These are phyloP conservation scores for Dothideomycetes sp. DNA, from an alignment of 2,329 filamentous ascomycete genomes.

Conservation along the genomic window DNA sequence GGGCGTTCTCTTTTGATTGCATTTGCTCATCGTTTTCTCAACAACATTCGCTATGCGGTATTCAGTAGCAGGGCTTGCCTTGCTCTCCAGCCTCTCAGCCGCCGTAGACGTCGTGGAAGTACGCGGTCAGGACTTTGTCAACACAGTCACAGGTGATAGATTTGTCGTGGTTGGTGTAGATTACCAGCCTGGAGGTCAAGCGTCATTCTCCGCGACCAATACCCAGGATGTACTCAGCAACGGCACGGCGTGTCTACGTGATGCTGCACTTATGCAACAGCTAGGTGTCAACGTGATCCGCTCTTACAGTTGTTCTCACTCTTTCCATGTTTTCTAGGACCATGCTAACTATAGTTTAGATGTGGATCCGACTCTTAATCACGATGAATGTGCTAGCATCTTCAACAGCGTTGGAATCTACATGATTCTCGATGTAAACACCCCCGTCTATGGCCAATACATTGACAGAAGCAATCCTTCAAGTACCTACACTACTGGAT, in stretches of 20 bases:
- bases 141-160: constrained; percentile 47
- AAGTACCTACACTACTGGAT: constrained; percentile 46
- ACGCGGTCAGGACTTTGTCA: constrained; percentile 52
- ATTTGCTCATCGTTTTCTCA: neutral
- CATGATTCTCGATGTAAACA: constrained; percentile 58
- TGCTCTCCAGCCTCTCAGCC: constrained; percentile 34
- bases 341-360: neutral
- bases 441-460: constrained; percentile 46
- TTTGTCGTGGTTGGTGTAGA: constrained; percentile 56
- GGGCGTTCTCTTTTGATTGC: neutral
- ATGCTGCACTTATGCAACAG: constrained; percentile 55
- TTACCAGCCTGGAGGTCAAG: constrained; percentile 55
- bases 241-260: constrained; percentile 48
- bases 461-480: constrained; percentile 48
- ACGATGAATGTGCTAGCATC: constrained; percentile 49
- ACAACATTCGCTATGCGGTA: neutral
- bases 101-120: constrained; percentile 47
- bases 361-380: constrained; percentile 45
- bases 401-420: constrained; percentile 59
- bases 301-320: constrained; percentile 45
- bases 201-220: constrained; percentile 43
- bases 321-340: neutral
- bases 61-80: constrained; percentile 4
- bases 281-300: constrained; percentile 58
- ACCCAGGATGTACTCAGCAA: constrained; percentile 49